Evolutionary conservation across 176 grass and related monocot genomes (phyloP).

Genomic region (Zoysia pacifica): DNA sequence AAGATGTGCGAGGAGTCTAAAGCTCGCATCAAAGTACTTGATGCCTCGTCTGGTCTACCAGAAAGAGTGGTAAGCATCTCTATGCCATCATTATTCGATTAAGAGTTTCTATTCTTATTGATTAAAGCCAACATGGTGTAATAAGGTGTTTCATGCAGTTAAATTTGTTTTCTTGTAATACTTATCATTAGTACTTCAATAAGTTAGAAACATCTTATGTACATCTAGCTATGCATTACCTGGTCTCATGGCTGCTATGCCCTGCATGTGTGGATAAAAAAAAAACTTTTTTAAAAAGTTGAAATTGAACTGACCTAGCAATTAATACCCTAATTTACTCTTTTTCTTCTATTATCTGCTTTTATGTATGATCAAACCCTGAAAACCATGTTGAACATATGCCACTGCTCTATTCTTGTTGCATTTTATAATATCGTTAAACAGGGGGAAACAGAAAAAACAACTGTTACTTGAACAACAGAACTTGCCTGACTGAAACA

Average conservation of each 20-base stretch:
- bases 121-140: slow-evolving; percentile 5
- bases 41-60: slow-evolving; percentile 68
- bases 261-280: background rate
- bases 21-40: slow-evolving; percentile 92
- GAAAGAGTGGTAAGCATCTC: slow-evolving; percentile 87
- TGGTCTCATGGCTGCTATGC: background rate
- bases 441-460: background rate
- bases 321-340: slow-evolving; percentile 1
- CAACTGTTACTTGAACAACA: background rate
- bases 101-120: slow-evolving; percentile 12
- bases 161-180: slow-evolving; percentile 1
- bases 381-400: background rate
- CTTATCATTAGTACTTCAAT: background rate
- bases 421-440: slow-evolving; percentile 22
- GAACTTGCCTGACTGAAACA: background rate
- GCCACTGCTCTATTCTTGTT: slow-evolving; percentile 3
- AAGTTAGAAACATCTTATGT: slow-evolving; percentile 1
- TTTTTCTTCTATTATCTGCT: background rate
- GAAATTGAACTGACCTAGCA: slow-evolving; percentile 21
- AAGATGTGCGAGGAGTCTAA: slow-evolving; percentile 87
- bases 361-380: slow-evolving; percentile 7
- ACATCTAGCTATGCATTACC: background rate
- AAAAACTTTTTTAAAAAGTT: background rate
- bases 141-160: background rate
- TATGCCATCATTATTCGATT: background rate